Conservation (phyloP, 345 rosid genomes). For the Pugionium cornutum region DNA sequence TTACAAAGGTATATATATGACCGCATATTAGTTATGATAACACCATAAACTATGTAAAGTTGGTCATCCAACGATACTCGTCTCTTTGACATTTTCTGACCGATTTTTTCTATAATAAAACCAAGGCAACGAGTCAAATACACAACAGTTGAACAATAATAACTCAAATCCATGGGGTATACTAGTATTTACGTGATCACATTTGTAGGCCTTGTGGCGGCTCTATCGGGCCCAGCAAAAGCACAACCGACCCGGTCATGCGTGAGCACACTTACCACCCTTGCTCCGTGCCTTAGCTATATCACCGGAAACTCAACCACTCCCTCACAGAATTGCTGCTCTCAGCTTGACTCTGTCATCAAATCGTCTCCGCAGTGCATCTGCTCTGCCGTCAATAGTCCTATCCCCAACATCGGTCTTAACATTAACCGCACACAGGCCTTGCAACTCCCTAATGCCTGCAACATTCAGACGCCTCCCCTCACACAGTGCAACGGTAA, state of each 20-base stretch:
- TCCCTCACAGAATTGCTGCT: constrained; percentile 69
- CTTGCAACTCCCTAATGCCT: constrained; percentile 61
- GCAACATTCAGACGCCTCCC: constrained; percentile 62
- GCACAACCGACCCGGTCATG: constrained; percentile 43
- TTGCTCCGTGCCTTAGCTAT: constrained; percentile 61
- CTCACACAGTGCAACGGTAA: constrained; percentile 63
- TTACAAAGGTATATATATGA: too few species aligned
- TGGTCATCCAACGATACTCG: constrained; percentile 37
- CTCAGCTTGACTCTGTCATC: constrained; percentile 55
- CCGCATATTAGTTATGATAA: too few species aligned
- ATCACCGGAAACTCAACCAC: constrained; percentile 59
- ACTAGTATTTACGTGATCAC: constrained; percentile 30
- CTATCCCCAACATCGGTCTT: constrained; percentile 52
- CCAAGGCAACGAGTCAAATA: background rate
- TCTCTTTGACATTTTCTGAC: constrained; percentile 26
- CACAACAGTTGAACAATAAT: constrained; percentile 4
- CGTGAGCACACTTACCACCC: constrained; percentile 42
- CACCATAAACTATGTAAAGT: constrained; percentile 25
- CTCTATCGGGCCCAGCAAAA: constrained; percentile 44
- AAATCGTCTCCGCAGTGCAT: constrained; percentile 66
- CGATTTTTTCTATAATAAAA: constrained; percentile 26
- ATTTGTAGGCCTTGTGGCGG: constrained; percentile 39
- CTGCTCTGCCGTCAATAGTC: constrained; percentile 55
- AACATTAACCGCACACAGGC: constrained; percentile 68
- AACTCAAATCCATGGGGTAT: constrained; percentile 36